phyloP scores from a whole-genome alignment of 768 basidiomycete genomes.

The Agrocybe pediades region DNA sequence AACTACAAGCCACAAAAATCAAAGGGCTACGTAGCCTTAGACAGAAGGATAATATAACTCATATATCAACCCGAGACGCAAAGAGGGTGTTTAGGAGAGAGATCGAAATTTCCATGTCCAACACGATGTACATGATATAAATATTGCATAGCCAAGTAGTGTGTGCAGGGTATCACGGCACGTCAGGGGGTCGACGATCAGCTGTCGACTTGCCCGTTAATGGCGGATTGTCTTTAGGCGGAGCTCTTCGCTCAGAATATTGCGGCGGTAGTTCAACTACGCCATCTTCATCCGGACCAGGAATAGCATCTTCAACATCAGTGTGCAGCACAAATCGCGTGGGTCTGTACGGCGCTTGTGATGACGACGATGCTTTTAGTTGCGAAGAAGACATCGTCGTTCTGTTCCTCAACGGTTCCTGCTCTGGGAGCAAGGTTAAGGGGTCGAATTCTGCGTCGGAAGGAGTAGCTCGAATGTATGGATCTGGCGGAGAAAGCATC shows the following conservation, averaged over 20 bases:
- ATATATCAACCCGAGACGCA: too few relatives aligned
- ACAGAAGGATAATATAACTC: too few relatives aligned
- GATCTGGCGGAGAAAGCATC: conserved; percentile 11
- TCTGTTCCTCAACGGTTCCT: conserved; percentile 2
- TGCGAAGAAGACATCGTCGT: conserved; percentile 37
- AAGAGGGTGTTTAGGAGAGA: too few relatives aligned
- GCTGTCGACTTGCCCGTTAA: neutral
- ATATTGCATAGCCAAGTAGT: too few relatives aligned
- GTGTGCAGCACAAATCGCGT: conserved; percentile 69
- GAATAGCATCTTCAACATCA: conserved; percentile 60
- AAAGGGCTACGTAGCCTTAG: too few relatives aligned
- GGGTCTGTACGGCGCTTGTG: conserved; percentile 38
- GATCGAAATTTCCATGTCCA: too few relatives aligned
- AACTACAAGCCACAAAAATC: too few relatives aligned
- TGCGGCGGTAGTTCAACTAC: conserved; percentile 78
- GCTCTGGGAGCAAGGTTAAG: conserved; percentile 2
- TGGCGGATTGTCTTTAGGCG: conserved; percentile 7
- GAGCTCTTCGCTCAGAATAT: conserved; percentile 55
- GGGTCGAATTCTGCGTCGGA: conserved; percentile 10
- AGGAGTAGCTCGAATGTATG: conserved; percentile 24
- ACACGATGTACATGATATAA: neutral
- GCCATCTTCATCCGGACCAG: conserved; percentile 45
- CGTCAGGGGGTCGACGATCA: neutral
- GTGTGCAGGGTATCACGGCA: too few relatives aligned
- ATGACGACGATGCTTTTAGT: conserved; percentile 60